Conservation (phyloP, 306 rosid genomes). For the Begonia peltatifolia region DNA sequence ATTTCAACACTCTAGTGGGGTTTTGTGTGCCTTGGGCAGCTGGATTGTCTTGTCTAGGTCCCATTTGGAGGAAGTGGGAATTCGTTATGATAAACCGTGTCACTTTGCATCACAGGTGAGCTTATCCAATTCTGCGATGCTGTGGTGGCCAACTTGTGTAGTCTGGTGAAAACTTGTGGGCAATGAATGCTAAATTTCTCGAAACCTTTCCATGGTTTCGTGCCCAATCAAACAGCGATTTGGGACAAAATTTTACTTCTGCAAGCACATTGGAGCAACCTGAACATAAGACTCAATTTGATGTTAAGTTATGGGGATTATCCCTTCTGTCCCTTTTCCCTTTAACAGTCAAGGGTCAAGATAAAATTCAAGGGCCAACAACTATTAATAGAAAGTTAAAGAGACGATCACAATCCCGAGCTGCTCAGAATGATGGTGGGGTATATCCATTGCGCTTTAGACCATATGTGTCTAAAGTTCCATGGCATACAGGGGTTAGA, state of each 20-base stretch:
- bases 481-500: conserved; percentile 91
- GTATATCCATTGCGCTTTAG: conserved; percentile 38
- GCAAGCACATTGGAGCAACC: conserved; percentile 17
- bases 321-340: conserved; percentile 38
- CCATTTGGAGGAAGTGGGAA: too few species aligned
- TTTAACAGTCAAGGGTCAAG: conserved; percentile 23
- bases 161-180: conserved; percentile 7
- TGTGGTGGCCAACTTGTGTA: conserved; percentile 12
- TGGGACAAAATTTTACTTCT: conserved; percentile 15
- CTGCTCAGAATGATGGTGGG: conserved; percentile 6
- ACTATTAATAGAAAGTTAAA: conserved; percentile 51
- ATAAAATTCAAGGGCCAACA: conserved; percentile 29
- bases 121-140: conserved; percentile 5
- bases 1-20: too few species aligned
- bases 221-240: conserved; percentile 23
- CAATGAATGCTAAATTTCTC: conserved; percentile 44
- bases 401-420: conserved; percentile 32
- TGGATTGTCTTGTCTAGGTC: too few species aligned
- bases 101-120: conserved; percentile 10
- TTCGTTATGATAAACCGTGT: too few species aligned
- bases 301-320: conserved; percentile 27
- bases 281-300: conserved; percentile 14
- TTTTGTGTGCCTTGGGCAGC: too few species aligned
- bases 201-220: conserved; percentile 30
- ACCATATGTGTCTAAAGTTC: conserved; percentile 86